A percentile compares a stretch with the other conserved stretches of the same genome.
Evolutionary conservation across 208 protist species (phyloP).

Genomic region (Naegleria gruberi): DNA sequence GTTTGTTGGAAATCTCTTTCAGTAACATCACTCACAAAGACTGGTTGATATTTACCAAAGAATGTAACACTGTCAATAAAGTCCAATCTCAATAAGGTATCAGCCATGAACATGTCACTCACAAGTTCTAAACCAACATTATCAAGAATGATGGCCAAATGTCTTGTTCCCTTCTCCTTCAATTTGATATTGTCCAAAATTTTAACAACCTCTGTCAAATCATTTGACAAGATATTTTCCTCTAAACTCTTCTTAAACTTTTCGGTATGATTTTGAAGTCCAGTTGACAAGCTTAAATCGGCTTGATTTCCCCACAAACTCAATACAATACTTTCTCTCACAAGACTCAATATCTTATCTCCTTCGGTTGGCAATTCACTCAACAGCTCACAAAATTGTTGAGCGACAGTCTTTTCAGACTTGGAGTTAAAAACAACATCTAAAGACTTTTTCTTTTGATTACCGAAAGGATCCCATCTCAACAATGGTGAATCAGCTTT

Average conservation of each 20-base stretch:
- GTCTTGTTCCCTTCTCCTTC: no score
- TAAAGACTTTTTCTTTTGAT: background rate
- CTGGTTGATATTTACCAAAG: background rate
- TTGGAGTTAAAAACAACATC: background rate
- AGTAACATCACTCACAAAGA: conserved; percentile 2
- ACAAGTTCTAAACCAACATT: conserved; percentile 4
- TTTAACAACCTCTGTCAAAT: no score
- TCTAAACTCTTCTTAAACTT: no score
- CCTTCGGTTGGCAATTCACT: background rate
- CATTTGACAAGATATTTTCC: no score
- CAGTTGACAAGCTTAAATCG: background rate
- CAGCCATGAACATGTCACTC: background rate
- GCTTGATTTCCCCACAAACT: background rate
- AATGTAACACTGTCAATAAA: background rate
- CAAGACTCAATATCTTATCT: no score
- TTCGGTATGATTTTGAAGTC: no score
- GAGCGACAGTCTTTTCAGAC: background rate
- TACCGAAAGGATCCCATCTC: background rate
- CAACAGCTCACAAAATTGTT: no score
- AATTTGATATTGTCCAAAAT: no score
- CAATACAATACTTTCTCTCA: background rate
- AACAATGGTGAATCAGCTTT: background rate
- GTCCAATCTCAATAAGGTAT: background rate
- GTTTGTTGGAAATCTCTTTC: background rate
- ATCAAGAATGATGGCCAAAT: background rate